phyloP scores from a whole-genome alignment of 495 filamentous ascomycete genomes.

The Daldinia caldariorum region DNA sequence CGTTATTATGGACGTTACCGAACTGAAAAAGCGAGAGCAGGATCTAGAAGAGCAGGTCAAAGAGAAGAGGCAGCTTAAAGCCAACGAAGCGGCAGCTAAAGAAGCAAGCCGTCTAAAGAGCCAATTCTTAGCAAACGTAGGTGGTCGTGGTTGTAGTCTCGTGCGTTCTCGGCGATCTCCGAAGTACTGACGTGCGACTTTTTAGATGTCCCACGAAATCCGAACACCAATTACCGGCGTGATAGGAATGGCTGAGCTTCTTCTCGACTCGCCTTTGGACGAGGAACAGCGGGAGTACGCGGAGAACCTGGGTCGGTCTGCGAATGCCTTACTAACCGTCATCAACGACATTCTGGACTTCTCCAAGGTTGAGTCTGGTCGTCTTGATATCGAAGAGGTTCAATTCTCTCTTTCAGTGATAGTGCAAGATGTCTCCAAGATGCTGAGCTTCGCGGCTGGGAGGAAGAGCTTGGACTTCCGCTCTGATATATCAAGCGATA shows the following conservation, averaged over 20 bases:
- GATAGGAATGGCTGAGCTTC: conserved; percentile 75
- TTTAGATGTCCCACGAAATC: conserved; percentile 87
- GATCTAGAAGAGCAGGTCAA: conserved; percentile 65
- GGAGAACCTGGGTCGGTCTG: conserved; percentile 82
- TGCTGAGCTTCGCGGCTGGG: conserved; percentile 67
- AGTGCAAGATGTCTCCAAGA: conserved; percentile 74
- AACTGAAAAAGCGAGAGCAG: conserved; percentile 66
- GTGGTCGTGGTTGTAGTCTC: conserved; percentile 7
- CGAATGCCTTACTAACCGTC: conserved; percentile 81
- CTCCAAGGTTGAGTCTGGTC: conserved; percentile 84
- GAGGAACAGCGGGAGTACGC: conserved; percentile 77
- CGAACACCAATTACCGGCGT: conserved; percentile 77
- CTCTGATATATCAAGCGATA: conserved; percentile 55
- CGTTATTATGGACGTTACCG: conserved; percentile 74
- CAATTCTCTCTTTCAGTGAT: conserved; percentile 80
- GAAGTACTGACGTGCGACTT: conserved; percentile 4
- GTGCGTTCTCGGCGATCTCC: background rate
- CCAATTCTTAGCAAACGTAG: conserved; percentile 71
- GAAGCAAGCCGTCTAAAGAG: conserved; percentile 75
- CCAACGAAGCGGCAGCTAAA: conserved; percentile 73
- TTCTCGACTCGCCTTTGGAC: conserved; percentile 72
- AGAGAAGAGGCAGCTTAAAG: conserved; percentile 69
- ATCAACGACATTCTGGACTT: conserved; percentile 93
- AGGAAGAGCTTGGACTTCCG: conserved; percentile 67
- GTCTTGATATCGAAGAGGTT: conserved; percentile 76